Evolutionary conservation across 805 yeast species (phyloP).

Genomic region (Kluyveromyces siamensis): DNA sequence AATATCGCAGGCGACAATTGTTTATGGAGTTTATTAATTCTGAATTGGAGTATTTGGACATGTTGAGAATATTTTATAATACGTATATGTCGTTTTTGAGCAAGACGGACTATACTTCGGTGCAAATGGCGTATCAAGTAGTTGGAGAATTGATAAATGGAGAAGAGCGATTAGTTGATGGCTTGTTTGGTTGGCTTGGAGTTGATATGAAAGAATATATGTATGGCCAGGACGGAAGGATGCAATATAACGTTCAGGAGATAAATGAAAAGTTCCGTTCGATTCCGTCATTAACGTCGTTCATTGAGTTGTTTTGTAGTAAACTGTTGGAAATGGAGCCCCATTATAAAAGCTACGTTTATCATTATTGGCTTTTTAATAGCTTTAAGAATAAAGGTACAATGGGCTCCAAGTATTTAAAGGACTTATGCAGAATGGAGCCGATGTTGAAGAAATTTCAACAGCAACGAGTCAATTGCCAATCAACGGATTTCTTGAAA

Average conservation of each 20-base stretch:
- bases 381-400: conserved; percentile 1
- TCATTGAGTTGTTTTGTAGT: neutral
- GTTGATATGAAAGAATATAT: neutral
- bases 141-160: neutral
- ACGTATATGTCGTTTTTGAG: conserved; percentile 1
- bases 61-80: neutral
- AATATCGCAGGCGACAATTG: neutral
- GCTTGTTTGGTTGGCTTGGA: conserved; percentile 1
- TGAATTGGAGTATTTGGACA: conserved; percentile 1
- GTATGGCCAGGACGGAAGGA: neutral
- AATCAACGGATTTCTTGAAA: conserved; percentile 1
- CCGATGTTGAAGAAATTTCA: conserved; percentile 3
- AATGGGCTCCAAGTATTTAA: neutral
- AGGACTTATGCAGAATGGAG: conserved; percentile 1
- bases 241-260: neutral
- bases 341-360: conserved; percentile 1
- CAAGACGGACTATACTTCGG: neutral
- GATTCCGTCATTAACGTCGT: neutral
- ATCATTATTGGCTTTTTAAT: conserved; percentile 2
- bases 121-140: conserved; percentile 2
- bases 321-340: conserved; percentile 1
- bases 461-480: conserved; percentile 3
- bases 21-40: conserved; percentile 3
- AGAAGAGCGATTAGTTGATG: neutral
- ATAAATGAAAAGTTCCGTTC: conserved; percentile 1